Evolutionary conservation across 768 basidiomycete genomes (phyloP).

Genomic region (Podaxis mareebaensis): DNA sequence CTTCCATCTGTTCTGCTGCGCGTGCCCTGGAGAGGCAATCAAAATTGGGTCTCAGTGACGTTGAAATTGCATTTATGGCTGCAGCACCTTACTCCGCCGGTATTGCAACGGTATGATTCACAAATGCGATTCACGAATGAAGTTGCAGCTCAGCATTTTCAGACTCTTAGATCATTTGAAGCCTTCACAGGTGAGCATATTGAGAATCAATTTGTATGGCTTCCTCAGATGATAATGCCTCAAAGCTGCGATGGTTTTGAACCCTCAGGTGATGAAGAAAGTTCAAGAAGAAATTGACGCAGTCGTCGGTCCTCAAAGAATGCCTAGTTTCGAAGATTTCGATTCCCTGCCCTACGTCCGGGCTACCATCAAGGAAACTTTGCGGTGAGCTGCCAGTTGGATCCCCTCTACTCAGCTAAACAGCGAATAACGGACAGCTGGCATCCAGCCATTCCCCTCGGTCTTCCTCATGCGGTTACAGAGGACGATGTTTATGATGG

Average conservation of each 20-base stretch:
- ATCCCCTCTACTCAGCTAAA: neutral
- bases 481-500: slow-evolving; percentile 38
- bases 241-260: slow-evolving; percentile 32
- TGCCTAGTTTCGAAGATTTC: slow-evolving; percentile 34
- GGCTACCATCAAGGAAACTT: slow-evolving; percentile 25
- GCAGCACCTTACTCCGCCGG: slow-evolving; percentile 31
- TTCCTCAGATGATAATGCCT: neutral
- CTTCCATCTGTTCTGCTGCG: slow-evolving; percentile 32
- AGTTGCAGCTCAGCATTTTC: neutral
- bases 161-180: slow-evolving; percentile 21
- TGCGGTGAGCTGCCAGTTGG: slow-evolving; percentile 18
- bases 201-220: neutral
- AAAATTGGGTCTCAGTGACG: slow-evolving; percentile 39
- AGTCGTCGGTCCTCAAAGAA: slow-evolving; percentile 29
- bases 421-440: slow-evolving; percentile 13
- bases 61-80: slow-evolving; percentile 40
- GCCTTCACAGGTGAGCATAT: slow-evolving; percentile 19
- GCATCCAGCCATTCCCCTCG: slow-evolving; percentile 28
- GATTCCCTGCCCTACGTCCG: slow-evolving; percentile 28
- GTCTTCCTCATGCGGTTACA: slow-evolving; percentile 34
- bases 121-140: neutral
- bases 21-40: slow-evolving; percentile 40
- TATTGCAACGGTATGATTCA: slow-evolving; percentile 26
- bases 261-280: slow-evolving; percentile 30
- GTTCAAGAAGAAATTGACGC: slow-evolving; percentile 37